Evolutionary conservation across 495 filamentous ascomycete genomes (phyloP).

Genomic region (Cercophora newfieldiana): DNA sequence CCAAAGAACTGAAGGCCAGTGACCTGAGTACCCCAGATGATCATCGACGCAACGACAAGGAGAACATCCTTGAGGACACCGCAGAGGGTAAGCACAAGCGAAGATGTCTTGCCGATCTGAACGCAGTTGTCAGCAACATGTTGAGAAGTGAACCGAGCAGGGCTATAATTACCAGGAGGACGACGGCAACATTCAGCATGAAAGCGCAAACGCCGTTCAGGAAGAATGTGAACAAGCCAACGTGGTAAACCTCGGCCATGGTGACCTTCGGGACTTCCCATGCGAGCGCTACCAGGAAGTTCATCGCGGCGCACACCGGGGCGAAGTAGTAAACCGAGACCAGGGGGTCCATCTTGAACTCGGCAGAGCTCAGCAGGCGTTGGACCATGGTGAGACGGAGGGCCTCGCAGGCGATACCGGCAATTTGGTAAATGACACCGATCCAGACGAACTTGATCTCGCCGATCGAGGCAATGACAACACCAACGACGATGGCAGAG

Average conservation of each 20-base stretch:
- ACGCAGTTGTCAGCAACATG: not conserved
- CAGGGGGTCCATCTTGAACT: conserved; percentile 97
- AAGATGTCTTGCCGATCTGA: conserved; percentile 96
- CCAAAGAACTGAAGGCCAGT: conserved; percentile 86
- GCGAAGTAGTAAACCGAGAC: conserved; percentile 97
- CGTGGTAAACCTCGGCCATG: conserved; percentile 70
- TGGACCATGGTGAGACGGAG: conserved; percentile 91
- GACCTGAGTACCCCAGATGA: conserved; percentile 85
- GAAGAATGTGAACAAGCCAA: conserved; percentile 74
- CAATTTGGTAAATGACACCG: conserved; percentile 84
- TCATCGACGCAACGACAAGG: conserved; percentile 83
- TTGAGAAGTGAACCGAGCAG: no score
- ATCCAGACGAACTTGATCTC: conserved; percentile 89
- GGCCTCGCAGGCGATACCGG: conserved; percentile 85
- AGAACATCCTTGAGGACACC: conserved; percentile 99
- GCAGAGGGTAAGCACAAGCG: conserved; percentile 93
- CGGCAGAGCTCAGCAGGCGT: conserved; percentile 79
- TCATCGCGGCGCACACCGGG: conserved; percentile 89
- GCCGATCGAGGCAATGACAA: conserved; percentile 84
- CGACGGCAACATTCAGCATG: conserved; percentile 87
- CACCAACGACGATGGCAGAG: conserved; percentile 83
- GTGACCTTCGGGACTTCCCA: conserved; percentile 72
- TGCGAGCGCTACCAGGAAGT: conserved; percentile 73
- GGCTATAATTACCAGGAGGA: conserved; percentile 76
- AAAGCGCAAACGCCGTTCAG: conserved; percentile 83